phyloP scores from a whole-genome alignment of 208 protist genomes.

The Phytomonas sp. region DNA sequence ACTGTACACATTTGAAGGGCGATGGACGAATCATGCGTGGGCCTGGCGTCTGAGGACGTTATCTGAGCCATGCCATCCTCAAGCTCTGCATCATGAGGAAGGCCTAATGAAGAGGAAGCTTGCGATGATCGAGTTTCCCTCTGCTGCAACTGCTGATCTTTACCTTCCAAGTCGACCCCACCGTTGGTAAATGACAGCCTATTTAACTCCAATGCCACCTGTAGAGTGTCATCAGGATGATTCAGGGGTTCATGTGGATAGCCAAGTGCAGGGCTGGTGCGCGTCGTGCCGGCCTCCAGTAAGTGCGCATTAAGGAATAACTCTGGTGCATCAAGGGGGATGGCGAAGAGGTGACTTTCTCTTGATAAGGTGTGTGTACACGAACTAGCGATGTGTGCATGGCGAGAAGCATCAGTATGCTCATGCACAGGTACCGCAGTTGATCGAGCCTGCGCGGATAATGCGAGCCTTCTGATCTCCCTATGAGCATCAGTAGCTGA shows the following conservation, averaged over 20 bases:
- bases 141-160: background rate
- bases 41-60: background rate
- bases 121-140: background rate
- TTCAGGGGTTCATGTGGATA: background rate
- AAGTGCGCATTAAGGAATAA: constrained; percentile 48
- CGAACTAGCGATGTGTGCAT: constrained; percentile 6
- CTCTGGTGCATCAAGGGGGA: constrained; percentile 58
- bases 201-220: background rate
- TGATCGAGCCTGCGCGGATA: constrained; percentile 20
- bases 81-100: background rate
- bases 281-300: constrained; percentile 41
- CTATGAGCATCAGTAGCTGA: background rate
- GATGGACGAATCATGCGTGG: background rate
- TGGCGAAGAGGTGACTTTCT: constrained; percentile 63
- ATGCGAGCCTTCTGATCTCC: background rate
- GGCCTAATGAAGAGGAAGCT: background rate
- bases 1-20: background rate
- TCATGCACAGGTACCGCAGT: constrained; percentile 15
- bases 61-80: background rate
- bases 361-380: constrained; percentile 14
- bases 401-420: constrained; percentile 6
- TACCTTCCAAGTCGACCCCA: background rate
- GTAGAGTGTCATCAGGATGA: background rate
- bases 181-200: background rate
- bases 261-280: background rate